phyloP scores from a whole-genome alignment of 1,139 yeast genomes.

The Geotrichum europaeum region DNA sequence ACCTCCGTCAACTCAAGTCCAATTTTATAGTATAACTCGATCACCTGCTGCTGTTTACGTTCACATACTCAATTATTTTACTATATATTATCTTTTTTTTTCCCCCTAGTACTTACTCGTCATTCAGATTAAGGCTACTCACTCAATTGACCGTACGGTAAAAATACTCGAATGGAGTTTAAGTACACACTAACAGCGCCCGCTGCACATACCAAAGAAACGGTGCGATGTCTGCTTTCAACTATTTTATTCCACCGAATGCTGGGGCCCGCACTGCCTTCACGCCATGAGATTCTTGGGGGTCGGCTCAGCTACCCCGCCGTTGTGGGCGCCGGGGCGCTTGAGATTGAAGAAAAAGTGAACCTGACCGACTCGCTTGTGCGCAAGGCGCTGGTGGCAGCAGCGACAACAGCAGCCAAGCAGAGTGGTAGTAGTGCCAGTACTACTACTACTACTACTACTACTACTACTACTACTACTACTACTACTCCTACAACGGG shows the following conservation, averaged over 20 bases:
- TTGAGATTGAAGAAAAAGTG: conserved; percentile 29
- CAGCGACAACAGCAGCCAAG: conserved; percentile 15
- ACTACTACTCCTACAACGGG: not conserved
- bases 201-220: conserved; percentile 34
- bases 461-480: not conserved
- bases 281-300: conserved; percentile 40
- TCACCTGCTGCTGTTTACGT: no score
- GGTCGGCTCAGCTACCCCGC: conserved; percentile 34
- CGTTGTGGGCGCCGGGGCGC: conserved; percentile 21
- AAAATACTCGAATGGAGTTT: conserved; percentile 29
- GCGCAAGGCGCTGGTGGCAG: conserved; percentile 19
- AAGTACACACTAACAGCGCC: conserved; percentile 36
- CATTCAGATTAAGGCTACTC: not conserved
- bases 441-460: not conserved
- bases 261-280: conserved; percentile 61
- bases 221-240: conserved; percentile 45
- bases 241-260: conserved; percentile 64
- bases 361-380: conserved; percentile 23
- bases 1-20: not conserved
- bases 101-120: not conserved
- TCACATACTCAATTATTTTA: not conserved
- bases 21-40: no score
- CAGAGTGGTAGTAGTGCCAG: not conserved
- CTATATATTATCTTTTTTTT: not conserved
- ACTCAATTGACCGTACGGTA: no score